Evolutionary conservation across 495 filamentous ascomycete species (phyloP).

Genomic region (Jackrogersella minutella): DNA sequence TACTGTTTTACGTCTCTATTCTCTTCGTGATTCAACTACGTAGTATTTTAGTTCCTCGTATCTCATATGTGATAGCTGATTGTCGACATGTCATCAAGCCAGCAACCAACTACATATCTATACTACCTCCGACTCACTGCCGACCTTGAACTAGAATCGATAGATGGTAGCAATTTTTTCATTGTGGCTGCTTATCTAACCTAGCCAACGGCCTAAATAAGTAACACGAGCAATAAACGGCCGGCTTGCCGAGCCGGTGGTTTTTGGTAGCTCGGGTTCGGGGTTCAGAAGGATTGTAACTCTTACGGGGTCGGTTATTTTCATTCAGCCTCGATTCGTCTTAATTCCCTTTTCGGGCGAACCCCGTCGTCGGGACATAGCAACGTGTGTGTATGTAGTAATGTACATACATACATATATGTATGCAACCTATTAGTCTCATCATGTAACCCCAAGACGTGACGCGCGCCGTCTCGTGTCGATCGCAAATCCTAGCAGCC

Average conservation of each 20-base stretch:
- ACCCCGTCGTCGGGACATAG: constrained; percentile 25
- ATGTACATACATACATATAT: constrained; percentile 6
- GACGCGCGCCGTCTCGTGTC: constrained; percentile 20
- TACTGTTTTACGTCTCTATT: constrained; percentile 1
- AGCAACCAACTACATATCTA: background rate
- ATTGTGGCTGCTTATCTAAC: constrained; percentile 23
- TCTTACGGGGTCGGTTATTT: constrained; percentile 21
- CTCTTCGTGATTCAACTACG: background rate
- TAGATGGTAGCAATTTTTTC: constrained; percentile 2
- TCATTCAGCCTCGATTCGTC: constrained; percentile 31
- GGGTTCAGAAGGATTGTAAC: constrained; percentile 19
- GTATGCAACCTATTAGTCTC: too few relatives aligned
- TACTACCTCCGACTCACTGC: constrained; percentile 14
- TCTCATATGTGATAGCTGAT: background rate
- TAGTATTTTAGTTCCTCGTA: background rate
- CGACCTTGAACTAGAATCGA: constrained; percentile 26
- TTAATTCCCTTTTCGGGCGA: constrained; percentile 21
- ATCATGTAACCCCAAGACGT: too few relatives aligned
- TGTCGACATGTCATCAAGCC: constrained; percentile 4
- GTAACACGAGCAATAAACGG: constrained; percentile 17
- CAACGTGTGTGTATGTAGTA: background rate
- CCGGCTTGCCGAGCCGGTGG: constrained; percentile 26
- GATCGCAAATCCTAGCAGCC: constrained; percentile 19
- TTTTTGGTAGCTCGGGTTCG: constrained; percentile 12
- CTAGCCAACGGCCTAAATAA: constrained; percentile 13